Evolutionary conservation across 192 early-diverging fungal genomes (phyloP).

Genomic region (Oehlia diaphana): DNA sequence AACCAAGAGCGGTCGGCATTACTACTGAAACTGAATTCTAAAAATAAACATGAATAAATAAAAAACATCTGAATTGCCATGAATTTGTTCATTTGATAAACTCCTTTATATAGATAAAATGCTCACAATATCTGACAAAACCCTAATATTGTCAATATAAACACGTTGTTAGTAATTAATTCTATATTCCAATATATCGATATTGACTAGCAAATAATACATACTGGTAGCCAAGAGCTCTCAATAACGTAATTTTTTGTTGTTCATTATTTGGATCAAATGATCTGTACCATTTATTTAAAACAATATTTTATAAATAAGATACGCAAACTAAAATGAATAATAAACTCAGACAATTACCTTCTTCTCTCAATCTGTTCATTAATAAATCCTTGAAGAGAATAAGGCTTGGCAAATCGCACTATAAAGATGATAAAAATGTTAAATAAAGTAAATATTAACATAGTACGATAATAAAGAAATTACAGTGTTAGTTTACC

Average conservation of each 20-base stretch:
- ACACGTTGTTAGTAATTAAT: neutral
- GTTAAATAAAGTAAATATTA: neutral
- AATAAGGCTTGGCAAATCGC: conserved; percentile 76
- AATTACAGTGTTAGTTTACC: conserved; percentile 28
- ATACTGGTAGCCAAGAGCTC: conserved; percentile 71
- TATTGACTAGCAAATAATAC: neutral
- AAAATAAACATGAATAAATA: neutral
- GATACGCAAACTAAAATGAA: neutral
- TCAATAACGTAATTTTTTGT: conserved; percentile 59
- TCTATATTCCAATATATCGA: neutral
- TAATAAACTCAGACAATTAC: conserved; percentile 32
- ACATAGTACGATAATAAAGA: neutral
- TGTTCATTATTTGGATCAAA: conserved; percentile 33
- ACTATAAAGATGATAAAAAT: conserved; percentile 37
- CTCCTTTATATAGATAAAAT: neutral
- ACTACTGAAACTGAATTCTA: conserved; percentile 75
- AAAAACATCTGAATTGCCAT: neutral
- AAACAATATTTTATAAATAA: neutral
- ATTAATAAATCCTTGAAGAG: conserved; percentile 64
- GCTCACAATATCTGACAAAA: conserved; percentile 61
- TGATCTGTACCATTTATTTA: neutral
- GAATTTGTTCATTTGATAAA: neutral
- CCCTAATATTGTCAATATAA: conserved; percentile 27
- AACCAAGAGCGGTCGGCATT: conserved; percentile 77
- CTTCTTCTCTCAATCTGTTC: conserved; percentile 57